Percentiles rank a stretch among this genome's conserved stretches.
phyloP scores from a whole-genome alignment of 2,329 filamentous ascomycete species.

The Penicillium decumbens region DNA sequence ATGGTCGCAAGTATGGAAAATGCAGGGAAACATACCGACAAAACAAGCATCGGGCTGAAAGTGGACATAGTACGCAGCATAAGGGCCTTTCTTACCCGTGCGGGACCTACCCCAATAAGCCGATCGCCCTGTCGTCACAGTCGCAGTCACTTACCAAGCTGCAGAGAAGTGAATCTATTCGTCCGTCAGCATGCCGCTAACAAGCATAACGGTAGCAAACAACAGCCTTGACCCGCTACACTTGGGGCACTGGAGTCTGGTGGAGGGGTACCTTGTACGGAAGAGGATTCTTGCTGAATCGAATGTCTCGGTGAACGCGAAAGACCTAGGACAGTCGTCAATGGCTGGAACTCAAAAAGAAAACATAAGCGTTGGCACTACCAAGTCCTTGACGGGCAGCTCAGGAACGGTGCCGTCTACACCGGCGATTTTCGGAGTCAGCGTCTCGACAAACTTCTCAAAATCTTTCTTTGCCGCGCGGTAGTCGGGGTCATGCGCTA shows the following conservation, averaged over 20 bases:
- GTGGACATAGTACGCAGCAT: conserved; percentile 85
- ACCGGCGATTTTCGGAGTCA: conserved; percentile 66
- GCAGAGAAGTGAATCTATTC: conserved; percentile 72
- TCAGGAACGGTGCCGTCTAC: conserved; percentile 80
- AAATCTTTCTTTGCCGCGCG: conserved; percentile 75
- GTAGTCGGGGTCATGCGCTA: conserved; percentile 76
- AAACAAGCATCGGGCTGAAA: conserved; percentile 68
- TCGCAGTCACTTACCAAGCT: conserved; percentile 56
- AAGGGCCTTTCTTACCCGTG: conserved; percentile 79
- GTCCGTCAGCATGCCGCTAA: conserved; percentile 23
- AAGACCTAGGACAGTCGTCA: conserved; percentile 53
- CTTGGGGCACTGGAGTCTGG: not conserved
- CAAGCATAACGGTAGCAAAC: conserved; percentile 11
- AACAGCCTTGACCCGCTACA: conserved; percentile 2
- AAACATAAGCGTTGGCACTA: conserved; percentile 23
- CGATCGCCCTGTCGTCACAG: conserved; percentile 6
- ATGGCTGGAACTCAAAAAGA: not conserved
- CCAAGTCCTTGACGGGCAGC: conserved; percentile 76
- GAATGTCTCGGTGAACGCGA: conserved; percentile 79
- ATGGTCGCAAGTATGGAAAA: not conserved
- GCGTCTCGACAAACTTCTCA: conserved; percentile 67
- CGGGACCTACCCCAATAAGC: conserved; percentile 56
- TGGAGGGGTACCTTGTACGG: conserved; percentile 68
- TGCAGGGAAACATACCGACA: conserved; percentile 56
- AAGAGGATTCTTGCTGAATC: conserved; percentile 77